A percentile compares a stretch with the other conserved stretches of the same genome.
phyloP scores from a whole-genome alignment of 2,329 filamentous ascomycete genomes.

The Amauroascus verrucosus region DNA sequence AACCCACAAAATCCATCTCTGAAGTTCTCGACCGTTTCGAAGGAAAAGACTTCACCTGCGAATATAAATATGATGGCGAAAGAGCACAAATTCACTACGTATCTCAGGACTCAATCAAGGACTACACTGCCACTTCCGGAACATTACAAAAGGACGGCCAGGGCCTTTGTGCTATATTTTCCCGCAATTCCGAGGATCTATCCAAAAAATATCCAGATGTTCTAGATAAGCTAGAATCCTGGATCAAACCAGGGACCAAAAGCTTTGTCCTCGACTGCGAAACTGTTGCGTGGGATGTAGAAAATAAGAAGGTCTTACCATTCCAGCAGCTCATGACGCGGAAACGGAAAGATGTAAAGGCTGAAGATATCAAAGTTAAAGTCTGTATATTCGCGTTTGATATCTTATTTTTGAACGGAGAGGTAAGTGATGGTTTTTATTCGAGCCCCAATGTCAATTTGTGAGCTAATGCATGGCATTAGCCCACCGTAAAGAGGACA shows the following conservation, averaged over 20 bases:
- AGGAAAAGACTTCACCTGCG: conserved; percentile 88
- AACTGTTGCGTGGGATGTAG: conserved; percentile 92
- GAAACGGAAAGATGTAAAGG: conserved; percentile 93
- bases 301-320: conserved; percentile 87
- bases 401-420: conserved; percentile 82
- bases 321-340: conserved; percentile 98
- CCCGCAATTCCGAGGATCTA: conserved; percentile 89
- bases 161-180: conserved; percentile 88
- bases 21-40: conserved; percentile 96
- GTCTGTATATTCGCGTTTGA: conserved; percentile 97
- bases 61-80: conserved; percentile 98
- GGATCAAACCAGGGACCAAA: conserved; percentile 81
- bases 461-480: conserved; percentile 19
- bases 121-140: conserved; percentile 54
- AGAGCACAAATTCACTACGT: conserved; percentile 98
- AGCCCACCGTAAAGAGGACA: conserved; percentile 71
- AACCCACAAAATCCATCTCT: conserved; percentile 95
- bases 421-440: conserved; percentile 38
- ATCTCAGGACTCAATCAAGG: conserved; percentile 61
- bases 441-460: neutral
- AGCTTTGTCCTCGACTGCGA: conserved; percentile 99
- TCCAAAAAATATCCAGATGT: conserved; percentile 98
- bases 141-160: conserved; percentile 53
- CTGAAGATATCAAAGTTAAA: conserved; percentile 90
- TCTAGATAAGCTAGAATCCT: conserved; percentile 71